Evolutionary conservation across 1,284 basidiomycete species (phyloP).

Genomic region (Pseudomicrostroma phylloplanum): DNA sequence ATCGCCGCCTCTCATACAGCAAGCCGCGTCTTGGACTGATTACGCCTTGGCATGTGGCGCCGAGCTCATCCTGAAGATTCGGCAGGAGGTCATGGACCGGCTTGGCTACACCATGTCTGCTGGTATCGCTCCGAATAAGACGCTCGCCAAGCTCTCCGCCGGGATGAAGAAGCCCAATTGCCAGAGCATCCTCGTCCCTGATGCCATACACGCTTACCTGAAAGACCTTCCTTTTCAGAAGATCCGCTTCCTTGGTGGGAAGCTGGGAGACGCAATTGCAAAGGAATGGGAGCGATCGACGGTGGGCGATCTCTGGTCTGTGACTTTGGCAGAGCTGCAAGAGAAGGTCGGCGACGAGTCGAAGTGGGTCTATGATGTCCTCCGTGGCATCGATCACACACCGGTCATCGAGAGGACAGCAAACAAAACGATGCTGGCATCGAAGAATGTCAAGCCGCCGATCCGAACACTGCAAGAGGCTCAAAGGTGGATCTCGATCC

Average conservation of each 20-base stretch:
- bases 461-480: constrained; percentile 32
- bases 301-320: constrained; percentile 65
- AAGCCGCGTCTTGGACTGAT: constrained; percentile 73
- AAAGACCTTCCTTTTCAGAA: constrained; percentile 32
- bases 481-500: constrained; percentile 80
- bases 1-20: constrained; percentile 11
- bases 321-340: constrained; percentile 68
- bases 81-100: constrained; percentile 63
- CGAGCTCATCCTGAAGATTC: constrained; percentile 73
- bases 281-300: constrained; percentile 73
- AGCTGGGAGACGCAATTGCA: constrained; percentile 80
- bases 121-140: constrained; percentile 90
- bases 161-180: constrained; percentile 40
- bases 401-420: constrained; percentile 63
- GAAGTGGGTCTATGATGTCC: constrained; percentile 68
- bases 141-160: constrained; percentile 72
- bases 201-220: constrained; percentile 32
- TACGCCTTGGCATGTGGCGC: constrained; percentile 82
- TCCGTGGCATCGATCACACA: constrained; percentile 75
- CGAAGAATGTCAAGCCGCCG: constrained; percentile 40
- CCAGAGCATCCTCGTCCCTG: constrained; percentile 40
- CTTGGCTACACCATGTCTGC: constrained; percentile 87
- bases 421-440: constrained; percentile 44
- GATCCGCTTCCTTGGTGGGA: constrained; percentile 89
- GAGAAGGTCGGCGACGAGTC: constrained; percentile 72